These are phyloP conservation scores for Cytospora chrysosperma DNA, from an alignment of 2,329 filamentous ascomycete genomes.

Conservation along the genomic window DNA sequence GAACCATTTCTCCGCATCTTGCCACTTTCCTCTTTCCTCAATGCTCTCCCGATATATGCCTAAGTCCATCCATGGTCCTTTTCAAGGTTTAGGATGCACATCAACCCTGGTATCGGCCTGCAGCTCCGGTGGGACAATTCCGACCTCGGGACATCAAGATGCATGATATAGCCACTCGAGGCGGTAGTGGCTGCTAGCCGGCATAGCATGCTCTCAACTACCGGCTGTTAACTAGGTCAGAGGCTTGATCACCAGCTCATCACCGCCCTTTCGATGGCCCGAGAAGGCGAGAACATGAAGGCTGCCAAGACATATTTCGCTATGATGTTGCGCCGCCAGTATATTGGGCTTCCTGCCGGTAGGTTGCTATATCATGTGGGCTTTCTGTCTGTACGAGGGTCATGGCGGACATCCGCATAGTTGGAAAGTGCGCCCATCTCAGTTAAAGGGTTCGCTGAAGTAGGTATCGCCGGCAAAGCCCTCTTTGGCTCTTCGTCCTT, in stretches of 20 bases:
- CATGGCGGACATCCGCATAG: background rate
- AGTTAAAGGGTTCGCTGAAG: background rate
- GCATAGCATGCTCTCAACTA: conserved; percentile 15
- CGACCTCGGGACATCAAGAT: background rate
- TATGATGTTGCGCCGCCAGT: conserved; percentile 13
- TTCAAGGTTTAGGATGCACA: conserved; percentile 1
- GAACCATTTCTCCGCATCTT: background rate
- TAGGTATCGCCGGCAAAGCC: background rate
- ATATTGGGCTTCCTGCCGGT: background rate
- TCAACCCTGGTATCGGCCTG: background rate
- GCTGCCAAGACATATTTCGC: conserved; percentile 8
- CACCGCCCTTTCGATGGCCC: conserved; percentile 19
- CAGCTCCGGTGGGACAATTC: background rate
- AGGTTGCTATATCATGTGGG: conserved; percentile 1
- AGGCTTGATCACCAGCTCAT: conserved; percentile 10
- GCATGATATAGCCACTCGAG: conserved; percentile 10
- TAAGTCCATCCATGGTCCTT: background rate
- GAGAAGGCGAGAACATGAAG: conserved; percentile 4
- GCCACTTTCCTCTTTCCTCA: background rate
- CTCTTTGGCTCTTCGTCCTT: background rate
- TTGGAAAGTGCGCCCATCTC: background rate
- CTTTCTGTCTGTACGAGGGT: background rate
- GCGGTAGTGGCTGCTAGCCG: conserved; percentile 16
- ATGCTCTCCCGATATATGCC: background rate
- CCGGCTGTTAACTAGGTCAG: conserved; percentile 2